Conservation (phyloP, 2,329 filamentous ascomycete species). For the Claviceps sp. region DNA sequence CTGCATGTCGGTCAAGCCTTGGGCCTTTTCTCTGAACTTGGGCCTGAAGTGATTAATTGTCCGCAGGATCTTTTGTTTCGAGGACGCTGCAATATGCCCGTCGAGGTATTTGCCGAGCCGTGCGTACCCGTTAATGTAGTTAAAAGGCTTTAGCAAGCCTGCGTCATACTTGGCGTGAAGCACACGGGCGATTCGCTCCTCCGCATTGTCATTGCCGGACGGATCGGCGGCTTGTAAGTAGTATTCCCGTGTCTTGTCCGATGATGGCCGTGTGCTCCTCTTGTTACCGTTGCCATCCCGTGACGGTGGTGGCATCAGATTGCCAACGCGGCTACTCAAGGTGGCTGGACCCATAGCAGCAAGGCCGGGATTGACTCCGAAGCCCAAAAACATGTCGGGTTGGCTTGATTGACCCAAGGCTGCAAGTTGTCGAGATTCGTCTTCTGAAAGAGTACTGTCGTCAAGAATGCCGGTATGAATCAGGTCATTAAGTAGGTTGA, state of each 20-base stretch:
- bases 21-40: conserved; percentile 91
- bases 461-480: conserved; percentile 84
- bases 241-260: conserved; percentile 74
- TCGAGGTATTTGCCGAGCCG: conserved; percentile 86
- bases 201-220: conserved; percentile 68
- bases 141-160: conserved; percentile 88
- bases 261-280: conserved; percentile 52
- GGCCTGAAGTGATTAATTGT: conserved; percentile 88
- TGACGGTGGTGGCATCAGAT: conserved; percentile 35
- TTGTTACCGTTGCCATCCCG: conserved; percentile 38
- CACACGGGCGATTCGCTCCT: conserved; percentile 90
- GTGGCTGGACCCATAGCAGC: conserved; percentile 11
- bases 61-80: conserved; percentile 80
- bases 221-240: conserved; percentile 96
- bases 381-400: conserved; percentile 35
- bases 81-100: conserved; percentile 65
- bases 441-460: conserved; percentile 58
- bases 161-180: conserved; percentile 94
- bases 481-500: conserved; percentile 93
- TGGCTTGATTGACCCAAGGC: conserved; percentile 28
- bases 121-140: conserved; percentile 94
- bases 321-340: conserved; percentile 12
- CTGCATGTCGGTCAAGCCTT: conserved; percentile 83
- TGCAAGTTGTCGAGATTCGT: conserved; percentile 42
- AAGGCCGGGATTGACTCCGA: conserved; percentile 27